These are phyloP conservation scores for Juglanconis oblonga DNA, from an alignment of 2,329 filamentous ascomycete species.

Conservation along the genomic window DNA sequence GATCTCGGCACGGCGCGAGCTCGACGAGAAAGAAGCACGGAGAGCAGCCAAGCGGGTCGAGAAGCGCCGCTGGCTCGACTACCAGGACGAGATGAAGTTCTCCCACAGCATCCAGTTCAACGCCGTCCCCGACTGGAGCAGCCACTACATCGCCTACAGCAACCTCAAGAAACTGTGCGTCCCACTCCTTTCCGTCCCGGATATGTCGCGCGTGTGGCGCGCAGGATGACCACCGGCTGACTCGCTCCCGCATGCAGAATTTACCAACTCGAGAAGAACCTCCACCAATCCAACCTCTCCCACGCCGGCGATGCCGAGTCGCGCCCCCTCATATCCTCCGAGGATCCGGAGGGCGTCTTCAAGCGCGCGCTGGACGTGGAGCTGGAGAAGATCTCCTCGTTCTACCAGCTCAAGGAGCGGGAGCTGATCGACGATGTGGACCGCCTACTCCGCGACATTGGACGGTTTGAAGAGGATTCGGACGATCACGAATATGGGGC, in stretches of 20 bases:
- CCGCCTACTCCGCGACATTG: conserved; percentile 71
- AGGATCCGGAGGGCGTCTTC: conserved; percentile 80
- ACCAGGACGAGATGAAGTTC: conserved; percentile 95
- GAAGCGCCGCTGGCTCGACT: conserved; percentile 69
- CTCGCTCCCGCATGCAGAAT: conserved; percentile 55
- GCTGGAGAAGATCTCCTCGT: conserved; percentile 89
- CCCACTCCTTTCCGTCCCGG: background rate
- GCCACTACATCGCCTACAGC: conserved; percentile 96
- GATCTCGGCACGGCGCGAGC: conserved; percentile 28
- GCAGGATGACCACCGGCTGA: background rate
- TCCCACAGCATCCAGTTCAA: conserved; percentile 99
- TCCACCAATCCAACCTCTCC: conserved; percentile 59
- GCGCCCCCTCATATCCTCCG: conserved; percentile 72
- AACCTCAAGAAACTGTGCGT: conserved; percentile 96
- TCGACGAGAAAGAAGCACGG: conserved; percentile 30
- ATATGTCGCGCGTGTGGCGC: background rate
- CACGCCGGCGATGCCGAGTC: conserved; percentile 66
- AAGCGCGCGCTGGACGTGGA: conserved; percentile 79
- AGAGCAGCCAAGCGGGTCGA: conserved; percentile 47
- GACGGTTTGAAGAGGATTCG: conserved; percentile 61
- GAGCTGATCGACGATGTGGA: conserved; percentile 82
- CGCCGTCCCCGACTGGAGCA: conserved; percentile 99
- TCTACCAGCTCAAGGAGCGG: conserved; percentile 84
- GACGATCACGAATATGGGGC: conserved; percentile 36
- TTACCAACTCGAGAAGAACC: conserved; percentile 87